A percentile compares a stretch with the other conserved stretches of the same genome.
Conservation (phyloP, 2,329 filamentous ascomycete genomes). For the Colletotrichum aenigma region DNA sequence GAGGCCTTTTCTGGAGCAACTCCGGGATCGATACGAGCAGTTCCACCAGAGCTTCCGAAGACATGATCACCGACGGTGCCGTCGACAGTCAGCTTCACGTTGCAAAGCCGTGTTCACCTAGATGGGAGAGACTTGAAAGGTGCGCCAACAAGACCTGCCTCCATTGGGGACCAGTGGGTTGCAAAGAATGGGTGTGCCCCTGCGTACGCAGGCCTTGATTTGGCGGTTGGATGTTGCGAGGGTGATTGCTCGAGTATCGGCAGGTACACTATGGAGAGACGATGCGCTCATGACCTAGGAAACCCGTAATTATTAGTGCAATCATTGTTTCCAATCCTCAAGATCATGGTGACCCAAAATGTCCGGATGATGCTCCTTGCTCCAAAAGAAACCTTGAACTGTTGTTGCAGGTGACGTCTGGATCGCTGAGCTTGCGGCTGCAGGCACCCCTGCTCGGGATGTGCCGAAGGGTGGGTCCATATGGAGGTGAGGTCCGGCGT, state of each 20-base stretch:
- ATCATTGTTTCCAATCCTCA: background rate
- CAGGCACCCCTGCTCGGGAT: background rate
- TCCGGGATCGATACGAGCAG: background rate
- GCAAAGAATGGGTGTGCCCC: fast-evolving
- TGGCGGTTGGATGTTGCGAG: background rate
- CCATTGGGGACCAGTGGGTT: too few relatives aligned
- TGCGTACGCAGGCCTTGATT: background rate
- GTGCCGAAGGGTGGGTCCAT: background rate
- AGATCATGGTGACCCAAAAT: background rate
- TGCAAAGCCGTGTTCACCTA: too few relatives aligned
- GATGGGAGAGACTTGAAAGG: too few relatives aligned
- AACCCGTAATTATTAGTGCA: background rate
- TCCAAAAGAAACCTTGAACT: background rate
- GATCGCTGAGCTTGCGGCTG: background rate
- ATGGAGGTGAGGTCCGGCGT: background rate
- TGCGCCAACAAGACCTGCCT: too few relatives aligned
- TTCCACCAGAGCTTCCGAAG: background rate
- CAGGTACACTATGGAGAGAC: background rate
- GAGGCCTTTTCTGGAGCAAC: background rate
- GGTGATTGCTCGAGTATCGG: background rate
- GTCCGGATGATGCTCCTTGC: background rate
- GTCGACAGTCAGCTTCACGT: background rate
- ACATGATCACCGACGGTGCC: background rate
- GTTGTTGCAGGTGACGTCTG: background rate
- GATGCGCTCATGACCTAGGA: background rate